phyloP scores from a whole-genome alignment of 1,284 basidiomycete genomes.

The Termitomyces sp. region DNA sequence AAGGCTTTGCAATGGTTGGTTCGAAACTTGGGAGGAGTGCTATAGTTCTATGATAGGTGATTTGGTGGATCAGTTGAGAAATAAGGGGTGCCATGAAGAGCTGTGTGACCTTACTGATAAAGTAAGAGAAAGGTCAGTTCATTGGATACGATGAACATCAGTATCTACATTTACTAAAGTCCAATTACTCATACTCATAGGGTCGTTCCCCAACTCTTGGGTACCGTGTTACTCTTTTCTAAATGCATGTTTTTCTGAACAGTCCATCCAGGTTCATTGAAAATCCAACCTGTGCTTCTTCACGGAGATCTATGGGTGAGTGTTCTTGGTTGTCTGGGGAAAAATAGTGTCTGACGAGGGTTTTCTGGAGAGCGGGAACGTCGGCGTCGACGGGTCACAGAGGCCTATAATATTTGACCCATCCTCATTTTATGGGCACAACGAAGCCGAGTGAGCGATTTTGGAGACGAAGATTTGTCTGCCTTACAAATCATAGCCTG shows the following conservation, averaged over 20 bases:
- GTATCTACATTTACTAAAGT: not conserved
- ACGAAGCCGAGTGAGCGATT: conserved; percentile 73
- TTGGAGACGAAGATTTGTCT: not conserved
- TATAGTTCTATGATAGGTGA: conserved; percentile 68
- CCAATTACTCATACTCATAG: conserved; percentile 42
- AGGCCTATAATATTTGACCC: conserved; percentile 80
- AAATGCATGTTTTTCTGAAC: not conserved
- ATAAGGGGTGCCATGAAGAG: conserved; percentile 38
- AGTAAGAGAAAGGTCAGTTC: conserved; percentile 52
- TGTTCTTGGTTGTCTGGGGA: not conserved
- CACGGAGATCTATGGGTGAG: conserved; percentile 87
- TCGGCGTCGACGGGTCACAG: conserved; percentile 50
- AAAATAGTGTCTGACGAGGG: not conserved
- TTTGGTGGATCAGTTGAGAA: conserved; percentile 51
- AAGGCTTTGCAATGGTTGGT: conserved; percentile 73
- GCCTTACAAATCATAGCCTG: conserved; percentile 39
- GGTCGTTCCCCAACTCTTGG: conserved; percentile 72
- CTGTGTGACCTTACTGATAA: conserved; percentile 52
- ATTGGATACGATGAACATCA: not conserved
- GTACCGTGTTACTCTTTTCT: conserved; percentile 19
- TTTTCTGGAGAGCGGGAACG: conserved; percentile 61
- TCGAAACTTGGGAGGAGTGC: conserved; percentile 65
- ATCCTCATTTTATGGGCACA: conserved; percentile 80
- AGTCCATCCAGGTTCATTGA: conserved; percentile 35
- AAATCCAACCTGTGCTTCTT: conserved; percentile 69